Base-by-base conservation (phyloP, 2,329 filamentous ascomycete genomes). In the Ciborinia camelliae region DNA sequence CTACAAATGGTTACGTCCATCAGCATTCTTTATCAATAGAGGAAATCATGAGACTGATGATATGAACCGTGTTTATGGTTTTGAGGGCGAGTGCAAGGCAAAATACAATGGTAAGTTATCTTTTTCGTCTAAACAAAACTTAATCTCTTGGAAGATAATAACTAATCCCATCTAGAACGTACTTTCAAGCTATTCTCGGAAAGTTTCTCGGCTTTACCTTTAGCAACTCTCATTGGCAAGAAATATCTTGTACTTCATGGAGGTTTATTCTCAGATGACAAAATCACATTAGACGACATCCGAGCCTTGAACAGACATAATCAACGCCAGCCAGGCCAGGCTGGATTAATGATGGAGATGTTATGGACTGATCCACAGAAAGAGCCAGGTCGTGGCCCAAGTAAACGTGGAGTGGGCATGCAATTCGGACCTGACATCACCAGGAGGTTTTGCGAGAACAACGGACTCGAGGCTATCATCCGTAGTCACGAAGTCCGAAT, bases 311-410 rank as follows among this genome's bases (percentile, higher is more conserved):
- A 98, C 78, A 84, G 94, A 70, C 93, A 97, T 79, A 87, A 86
- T 76, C 95, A 98, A 79, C 85, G 91, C 67, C 94, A 98, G 74
- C 94, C 95, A 3, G 95, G 95, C 39, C 95, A 99, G 77, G 81
- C 90, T 57, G 95, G 95, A 18, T 80, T 99, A 72, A 99, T 99
- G 95, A 99, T 99, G 95, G 95, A 99, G 79, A 99, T 99, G 95
- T 85, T 99, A 54, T 99, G 95, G 95, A 98, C 95, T 0, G 95
- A 99, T 75, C 95, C 95, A 3, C 95, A 99, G 77, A 84, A 90
- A 0, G 83, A 87, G 71, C 88, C 90, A 35, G 95, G 95, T 61
- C 88, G 95, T 71, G 92, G 93, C 10, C 95, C 95, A 52, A 97
- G 92, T 81, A 99, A 99, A 83, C 87, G 95, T 75, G 95, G 95